Base-by-base conservation (phyloP, 768 basidiomycete species). In the Tulasnella sp. region DNA sequence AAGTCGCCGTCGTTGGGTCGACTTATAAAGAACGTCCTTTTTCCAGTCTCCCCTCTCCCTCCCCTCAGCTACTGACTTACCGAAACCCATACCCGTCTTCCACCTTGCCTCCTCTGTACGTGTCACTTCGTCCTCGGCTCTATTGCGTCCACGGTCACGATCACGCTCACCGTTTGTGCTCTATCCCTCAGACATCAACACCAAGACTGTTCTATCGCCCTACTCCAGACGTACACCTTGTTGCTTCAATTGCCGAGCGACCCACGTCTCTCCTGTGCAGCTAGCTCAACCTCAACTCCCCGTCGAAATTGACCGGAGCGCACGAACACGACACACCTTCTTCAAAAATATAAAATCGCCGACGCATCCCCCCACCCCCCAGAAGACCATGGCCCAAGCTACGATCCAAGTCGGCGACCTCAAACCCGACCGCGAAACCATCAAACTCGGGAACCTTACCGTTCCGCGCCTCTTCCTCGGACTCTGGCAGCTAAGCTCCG, bases 401-500 rank as follows among this genome's bases (percentile, higher is more conserved):
- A 59, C 14, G 12, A 11, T 11, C 26, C 5, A 22, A 32, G 2
- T 29, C 5, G 8, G 32, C 26, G 52, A 29, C 52, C 52, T 59
- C 59, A 63, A 63, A 37, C 40, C 69, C 69, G 36, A 37, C 29
- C 64, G 71, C 22, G 73, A 74, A 35, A 84, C 83, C 0, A 86
- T 86, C 75, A 79, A 77, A 26, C 83, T 90, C 29, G 90, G 89
- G 17, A 84, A 85, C 5, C 84, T 86, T 75, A 76, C 77, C 35
- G 62, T 63, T 29, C 88, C 91, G 40, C 86, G 91, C 70, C 77
- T 92, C 69, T 91, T 89, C 88, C 86, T 84, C 7, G 91, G 91
- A 11, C 84, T 94, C 3, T 94, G 92, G 92, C 92, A 94, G 74
- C 85, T 94, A 41, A 92, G 92, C 12, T 90, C 90, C 77, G 90